Percentiles rank a stretch among this genome's conserved stretches.
These are phyloP conservation scores for Rhododendron molle DNA, from an alignment of 148 eudicot genomes.

Conservation along the genomic window DNA sequence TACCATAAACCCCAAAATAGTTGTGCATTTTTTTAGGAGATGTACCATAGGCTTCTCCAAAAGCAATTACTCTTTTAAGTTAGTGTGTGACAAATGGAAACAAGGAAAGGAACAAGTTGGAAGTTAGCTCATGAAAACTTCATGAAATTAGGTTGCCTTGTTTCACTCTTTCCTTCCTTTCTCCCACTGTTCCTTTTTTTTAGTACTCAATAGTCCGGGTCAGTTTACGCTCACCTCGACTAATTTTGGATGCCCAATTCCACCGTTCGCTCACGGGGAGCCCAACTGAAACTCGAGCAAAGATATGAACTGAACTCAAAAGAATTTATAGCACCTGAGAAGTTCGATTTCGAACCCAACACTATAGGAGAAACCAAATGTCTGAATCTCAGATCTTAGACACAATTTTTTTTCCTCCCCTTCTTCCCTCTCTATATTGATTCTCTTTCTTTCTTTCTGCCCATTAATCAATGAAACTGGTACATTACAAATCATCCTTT, in stretches of 20 bases:
- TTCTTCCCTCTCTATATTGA: slow-evolving; percentile 10
- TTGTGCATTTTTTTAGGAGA: neutral
- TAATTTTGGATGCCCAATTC: accelerated
- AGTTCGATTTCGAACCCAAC: neutral
- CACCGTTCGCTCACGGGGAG: too few relatives aligned
- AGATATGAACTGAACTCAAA: neutral
- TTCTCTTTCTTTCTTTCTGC: slow-evolving; percentile 23
- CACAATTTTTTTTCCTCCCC: neutral
- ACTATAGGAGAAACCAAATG: neutral
- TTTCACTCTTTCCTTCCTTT: slow-evolving; percentile 22
- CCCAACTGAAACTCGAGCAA: neutral
- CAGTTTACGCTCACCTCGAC: too few relatives aligned
- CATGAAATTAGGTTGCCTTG: slow-evolving; percentile 28
- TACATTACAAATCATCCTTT: slow-evolving; percentile 85
- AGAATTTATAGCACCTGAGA: neutral
- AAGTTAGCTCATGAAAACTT: slow-evolving; percentile 56
- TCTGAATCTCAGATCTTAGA: neutral
- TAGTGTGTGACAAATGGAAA: slow-evolving; percentile 6
- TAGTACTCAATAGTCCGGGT: accelerated
- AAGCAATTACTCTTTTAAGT: neutral
- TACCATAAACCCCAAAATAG: too few relatives aligned
- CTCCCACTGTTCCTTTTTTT: slow-evolving; percentile 17
- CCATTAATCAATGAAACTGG: slow-evolving; percentile 81
- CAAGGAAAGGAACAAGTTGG: slow-evolving; percentile 41
- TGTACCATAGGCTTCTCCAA: neutral